Conservation (phyloP, 352 stramenopile species). For the Plasmopara halstedii region DNA sequence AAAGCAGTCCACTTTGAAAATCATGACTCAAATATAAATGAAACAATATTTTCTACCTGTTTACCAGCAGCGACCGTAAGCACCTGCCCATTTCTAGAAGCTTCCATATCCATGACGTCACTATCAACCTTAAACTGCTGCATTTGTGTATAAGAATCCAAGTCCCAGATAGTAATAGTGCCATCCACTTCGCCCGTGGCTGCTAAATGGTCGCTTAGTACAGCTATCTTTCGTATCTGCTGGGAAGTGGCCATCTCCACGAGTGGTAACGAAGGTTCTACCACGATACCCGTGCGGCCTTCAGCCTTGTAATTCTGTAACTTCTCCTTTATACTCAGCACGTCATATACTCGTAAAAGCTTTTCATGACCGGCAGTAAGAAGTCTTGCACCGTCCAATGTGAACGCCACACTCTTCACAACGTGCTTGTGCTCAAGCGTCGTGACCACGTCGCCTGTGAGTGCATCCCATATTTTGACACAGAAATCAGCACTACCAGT, state of each 20-base stretch:
- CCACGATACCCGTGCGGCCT: conserved; percentile 52
- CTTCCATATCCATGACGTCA: conserved; percentile 83
- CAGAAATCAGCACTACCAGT: conserved; percentile 94
- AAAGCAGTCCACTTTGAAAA: background rate
- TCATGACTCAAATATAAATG: conserved; percentile 95
- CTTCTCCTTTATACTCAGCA: conserved; percentile 53
- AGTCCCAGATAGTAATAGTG: conserved; percentile 60
- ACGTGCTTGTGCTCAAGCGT: conserved; percentile 96
- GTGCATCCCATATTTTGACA: conserved; percentile 95
- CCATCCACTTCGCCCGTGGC: conserved; percentile 72
- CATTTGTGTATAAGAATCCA: conserved; percentile 37
- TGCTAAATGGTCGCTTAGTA: conserved; percentile 40
- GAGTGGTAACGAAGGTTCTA: conserved; percentile 34
- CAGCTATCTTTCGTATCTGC: conserved; percentile 77
- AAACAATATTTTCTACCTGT: conserved; percentile 28
- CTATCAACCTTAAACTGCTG: conserved; percentile 55
- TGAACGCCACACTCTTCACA: conserved; percentile 95
- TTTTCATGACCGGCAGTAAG: conserved; percentile 94
- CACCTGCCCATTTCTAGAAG: conserved; percentile 47
- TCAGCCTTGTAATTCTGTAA: conserved; percentile 46
- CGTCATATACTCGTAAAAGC: conserved; percentile 89
- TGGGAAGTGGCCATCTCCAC: conserved; percentile 50
- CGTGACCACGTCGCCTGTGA: conserved; percentile 89
- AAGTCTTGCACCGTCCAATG: conserved; percentile 71
- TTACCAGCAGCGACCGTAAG: conserved; percentile 91